A percentile compares a stretch with the other conserved stretches of the same genome.
phyloP scores from a whole-genome alignment of 768 basidiomycete genomes.

The Boletus reticuloceps region DNA sequence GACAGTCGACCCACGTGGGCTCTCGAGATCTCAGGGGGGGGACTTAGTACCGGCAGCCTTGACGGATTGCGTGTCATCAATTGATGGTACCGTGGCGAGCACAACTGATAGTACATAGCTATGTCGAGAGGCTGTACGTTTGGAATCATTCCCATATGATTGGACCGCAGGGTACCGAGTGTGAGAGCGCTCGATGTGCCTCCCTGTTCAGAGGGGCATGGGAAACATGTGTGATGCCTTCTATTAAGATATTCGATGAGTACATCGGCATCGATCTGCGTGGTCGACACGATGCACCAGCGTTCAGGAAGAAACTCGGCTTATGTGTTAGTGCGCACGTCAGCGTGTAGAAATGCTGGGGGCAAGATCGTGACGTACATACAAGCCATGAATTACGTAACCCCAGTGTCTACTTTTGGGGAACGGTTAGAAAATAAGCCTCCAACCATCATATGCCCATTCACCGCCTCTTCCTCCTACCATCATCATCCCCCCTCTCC shows the following conservation, averaged over 20 bases:
- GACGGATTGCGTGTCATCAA: neutral
- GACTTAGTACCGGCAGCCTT: too few species aligned
- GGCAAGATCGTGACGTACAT: neutral
- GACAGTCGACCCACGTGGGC: too few species aligned
- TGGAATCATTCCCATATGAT: too few species aligned
- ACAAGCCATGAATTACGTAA: slow-evolving; percentile 26
- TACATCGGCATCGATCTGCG: slow-evolving; percentile 10
- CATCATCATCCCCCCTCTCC: slow-evolving; percentile 15
- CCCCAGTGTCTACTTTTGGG: slow-evolving; percentile 33
- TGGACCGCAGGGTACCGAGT: slow-evolving; percentile 10
- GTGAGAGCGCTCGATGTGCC: slow-evolving; percentile 35
- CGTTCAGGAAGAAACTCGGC: neutral
- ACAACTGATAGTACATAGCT: too few species aligned
- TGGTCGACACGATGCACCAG: slow-evolving; percentile 9
- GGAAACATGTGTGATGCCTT: slow-evolving; percentile 2
- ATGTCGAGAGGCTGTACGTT: too few species aligned
- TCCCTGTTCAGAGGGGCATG: slow-evolving; percentile 3
- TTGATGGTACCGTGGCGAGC: too few species aligned
- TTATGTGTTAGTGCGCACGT: too few species aligned
- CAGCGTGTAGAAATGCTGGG: neutral
- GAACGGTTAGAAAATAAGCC: slow-evolving; percentile 21
- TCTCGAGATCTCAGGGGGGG: too few species aligned
- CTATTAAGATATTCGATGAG: slow-evolving; percentile 9
- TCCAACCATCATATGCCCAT: slow-evolving; percentile 7
- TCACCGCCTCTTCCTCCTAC: slow-evolving; percentile 16